Evolutionary conservation across 306 rosid species (phyloP).

Genomic region (Sechiopsis laciniata): DNA sequence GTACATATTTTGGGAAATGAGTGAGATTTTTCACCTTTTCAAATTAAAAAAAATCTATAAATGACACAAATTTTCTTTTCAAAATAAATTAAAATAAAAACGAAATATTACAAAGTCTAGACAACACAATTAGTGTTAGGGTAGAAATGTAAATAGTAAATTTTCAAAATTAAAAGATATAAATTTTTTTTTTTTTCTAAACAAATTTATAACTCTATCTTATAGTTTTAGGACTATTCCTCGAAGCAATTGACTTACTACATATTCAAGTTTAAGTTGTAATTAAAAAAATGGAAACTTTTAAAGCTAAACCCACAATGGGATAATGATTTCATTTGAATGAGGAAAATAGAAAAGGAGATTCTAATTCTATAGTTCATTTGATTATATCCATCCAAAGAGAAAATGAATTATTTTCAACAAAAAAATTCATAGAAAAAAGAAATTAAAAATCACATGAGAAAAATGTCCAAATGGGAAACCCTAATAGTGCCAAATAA

Average conservation of each 20-base stretch:
- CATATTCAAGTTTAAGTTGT: neutral
- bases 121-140: too few species aligned
- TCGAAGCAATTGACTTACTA: neutral
- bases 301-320: neutral
- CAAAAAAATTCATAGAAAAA: neutral
- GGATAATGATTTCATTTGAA: neutral
- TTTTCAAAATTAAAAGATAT: too few species aligned
- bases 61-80: too few species aligned
- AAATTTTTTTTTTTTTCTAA: too few species aligned
- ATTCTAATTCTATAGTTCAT: conserved; percentile 4
- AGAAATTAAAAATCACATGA: neutral
- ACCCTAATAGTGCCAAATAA: neutral
- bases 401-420: neutral
- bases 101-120: too few species aligned
- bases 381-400: conserved; percentile 18
- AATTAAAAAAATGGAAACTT: neutral
- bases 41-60: too few species aligned
- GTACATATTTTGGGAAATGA: too few species aligned
- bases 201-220: too few species aligned
- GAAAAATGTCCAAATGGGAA: too few species aligned
- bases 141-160: neutral
- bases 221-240: too few species aligned
- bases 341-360: neutral
- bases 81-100: too few species aligned
- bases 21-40: too few species aligned